These are phyloP conservation scores for Nemania abortiva DNA, from an alignment of 2,329 filamentous ascomycete species.

Conservation along the genomic window DNA sequence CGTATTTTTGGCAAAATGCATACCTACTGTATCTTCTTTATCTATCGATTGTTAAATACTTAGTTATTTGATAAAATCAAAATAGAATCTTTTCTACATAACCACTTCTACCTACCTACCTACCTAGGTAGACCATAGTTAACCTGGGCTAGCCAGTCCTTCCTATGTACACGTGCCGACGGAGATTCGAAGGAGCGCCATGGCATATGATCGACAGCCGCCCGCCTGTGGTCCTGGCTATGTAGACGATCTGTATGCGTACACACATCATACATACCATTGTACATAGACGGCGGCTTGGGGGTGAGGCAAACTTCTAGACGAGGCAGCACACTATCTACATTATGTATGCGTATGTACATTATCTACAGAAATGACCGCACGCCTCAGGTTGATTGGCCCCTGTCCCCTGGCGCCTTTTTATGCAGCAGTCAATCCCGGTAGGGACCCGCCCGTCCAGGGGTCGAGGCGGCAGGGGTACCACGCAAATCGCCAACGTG, in stretches of 20 bases:
- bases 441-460: conserved; percentile 36
- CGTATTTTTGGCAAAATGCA: conserved; percentile 30
- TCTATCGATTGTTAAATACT: not conserved
- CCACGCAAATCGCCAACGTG: conserved; percentile 49
- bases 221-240: not conserved
- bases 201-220: conserved; percentile 27
- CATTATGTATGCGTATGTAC: not conserved
- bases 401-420: conserved; percentile 34
- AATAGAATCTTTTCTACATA: conserved; percentile 1
- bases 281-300: not conserved
- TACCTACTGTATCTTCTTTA: not conserved
- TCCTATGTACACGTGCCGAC: conserved; percentile 3
- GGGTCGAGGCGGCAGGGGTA: conserved; percentile 42
- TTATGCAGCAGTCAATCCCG: conserved; percentile 43
- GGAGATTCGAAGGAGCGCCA: conserved; percentile 23
- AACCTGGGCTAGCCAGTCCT: not conserved
- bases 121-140: not conserved
- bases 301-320: conserved; percentile 13
- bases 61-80: conserved; percentile 13
- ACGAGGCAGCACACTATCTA: conserved; percentile 24
- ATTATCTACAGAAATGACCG: conserved; percentile 28
- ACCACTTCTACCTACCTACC: not conserved
- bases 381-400: conserved; percentile 43
- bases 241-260: too few relatives aligned
- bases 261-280: too few relatives aligned